Evolutionary conservation across 176 grass and related monocot genomes (phyloP).

Genomic region (Oropetium thomaeum): DNA sequence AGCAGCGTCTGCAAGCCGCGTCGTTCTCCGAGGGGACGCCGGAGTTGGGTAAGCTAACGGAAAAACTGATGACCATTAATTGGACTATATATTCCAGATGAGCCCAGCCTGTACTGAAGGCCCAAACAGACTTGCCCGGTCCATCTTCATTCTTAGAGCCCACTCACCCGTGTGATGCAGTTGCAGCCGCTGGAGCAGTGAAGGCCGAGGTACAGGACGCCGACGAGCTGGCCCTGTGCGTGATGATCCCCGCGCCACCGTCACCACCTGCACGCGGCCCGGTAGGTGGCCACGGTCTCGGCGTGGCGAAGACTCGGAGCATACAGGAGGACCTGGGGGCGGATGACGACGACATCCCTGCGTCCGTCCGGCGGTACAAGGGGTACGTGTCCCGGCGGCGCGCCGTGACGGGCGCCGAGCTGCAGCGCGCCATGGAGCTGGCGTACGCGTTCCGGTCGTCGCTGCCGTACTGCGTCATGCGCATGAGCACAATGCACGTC

Average conservation of each 20-base stretch:
- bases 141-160: neutral
- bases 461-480: conserved; percentile 67
- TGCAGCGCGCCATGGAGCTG: conserved; percentile 49
- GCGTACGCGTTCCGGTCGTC: conserved; percentile 68
- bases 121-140: neutral
- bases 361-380: conserved; percentile 26
- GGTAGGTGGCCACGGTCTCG: neutral
- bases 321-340: conserved; percentile 33
- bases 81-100: neutral
- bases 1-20: too few species aligned
- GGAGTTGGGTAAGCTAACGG: conserved; percentile 5
- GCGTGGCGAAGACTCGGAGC: conserved; percentile 29
- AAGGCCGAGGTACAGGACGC: conserved; percentile 28
- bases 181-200: neutral
- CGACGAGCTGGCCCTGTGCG: conserved; percentile 26
- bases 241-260: neutral
- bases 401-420: conserved; percentile 51
- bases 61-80: too few species aligned
- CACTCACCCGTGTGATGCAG: neutral
- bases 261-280: neutral
- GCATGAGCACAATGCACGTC: conserved; percentile 67
- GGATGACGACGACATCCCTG: conserved; percentile 12
- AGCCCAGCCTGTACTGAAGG: neutral
- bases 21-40: neutral
- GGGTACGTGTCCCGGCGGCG: conserved; percentile 52